A percentile compares a stretch with the other conserved stretches of the same genome.
Conservation (phyloP, 441 rosid species). For the Manihot esculenta region DNA sequence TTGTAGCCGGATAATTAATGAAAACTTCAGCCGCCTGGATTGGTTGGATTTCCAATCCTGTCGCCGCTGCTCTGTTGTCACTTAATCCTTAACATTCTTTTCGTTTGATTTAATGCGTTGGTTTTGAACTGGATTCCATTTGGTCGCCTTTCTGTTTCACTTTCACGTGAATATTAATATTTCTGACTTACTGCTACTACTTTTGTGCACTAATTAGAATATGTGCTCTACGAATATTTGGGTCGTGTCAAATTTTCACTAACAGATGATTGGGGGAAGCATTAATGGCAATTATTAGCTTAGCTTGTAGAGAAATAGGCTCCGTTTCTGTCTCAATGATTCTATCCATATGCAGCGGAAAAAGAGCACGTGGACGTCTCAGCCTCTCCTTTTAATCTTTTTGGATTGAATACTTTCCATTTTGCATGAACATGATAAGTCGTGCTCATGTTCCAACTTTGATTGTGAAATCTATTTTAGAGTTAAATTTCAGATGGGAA, state of each 20-base stretch:
- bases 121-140: background rate
- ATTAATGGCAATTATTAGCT: slow-evolving; percentile 15
- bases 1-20: too few species aligned
- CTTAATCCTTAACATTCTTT: slow-evolving; percentile 3
- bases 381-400: background rate
- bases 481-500: background rate
- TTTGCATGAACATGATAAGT: background rate
- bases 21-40: too few species aligned
- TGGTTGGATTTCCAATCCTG: background rate
- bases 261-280: background rate
- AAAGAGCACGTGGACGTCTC: background rate
- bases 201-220: background rate
- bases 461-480: background rate
- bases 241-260: background rate
- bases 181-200: background rate
- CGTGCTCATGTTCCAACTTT: background rate
- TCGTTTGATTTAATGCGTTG: background rate
- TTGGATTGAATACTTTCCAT: background rate
- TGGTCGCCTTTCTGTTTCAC: background rate
- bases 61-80: background rate
- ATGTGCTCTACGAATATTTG: background rate
- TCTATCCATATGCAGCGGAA: background rate
- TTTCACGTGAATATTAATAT: background rate
- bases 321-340: background rate
- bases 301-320: background rate